phyloP scores from a whole-genome alignment of 2,329 filamentous ascomycete genomes.

The Penicillium sp. region DNA sequence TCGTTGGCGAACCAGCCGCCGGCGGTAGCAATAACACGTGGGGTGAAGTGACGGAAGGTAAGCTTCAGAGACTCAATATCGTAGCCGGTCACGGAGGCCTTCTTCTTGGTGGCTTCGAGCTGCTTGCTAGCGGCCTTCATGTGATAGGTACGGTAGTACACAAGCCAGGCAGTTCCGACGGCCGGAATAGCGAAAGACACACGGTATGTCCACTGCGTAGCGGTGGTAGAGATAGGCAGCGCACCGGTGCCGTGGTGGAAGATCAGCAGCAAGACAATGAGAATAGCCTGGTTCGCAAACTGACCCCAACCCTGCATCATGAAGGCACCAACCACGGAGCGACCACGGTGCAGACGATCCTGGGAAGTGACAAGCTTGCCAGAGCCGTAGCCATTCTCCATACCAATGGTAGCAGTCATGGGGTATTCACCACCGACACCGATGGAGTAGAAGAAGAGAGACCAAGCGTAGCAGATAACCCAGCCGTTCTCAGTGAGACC shows the following conservation, averaged over 20 bases:
- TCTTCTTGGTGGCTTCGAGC: constrained; percentile 81
- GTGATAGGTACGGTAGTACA: constrained; percentile 94
- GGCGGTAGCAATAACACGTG: constrained; percentile 81
- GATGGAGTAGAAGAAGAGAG: constrained; percentile 84
- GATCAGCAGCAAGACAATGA: constrained; percentile 82
- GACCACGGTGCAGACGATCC: constrained; percentile 90
- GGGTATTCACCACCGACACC: constrained; percentile 78
- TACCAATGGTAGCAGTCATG: constrained; percentile 91
- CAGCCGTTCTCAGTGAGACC: constrained; percentile 82
- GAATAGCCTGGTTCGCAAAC: constrained; percentile 85
- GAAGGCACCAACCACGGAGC: constrained; percentile 93
- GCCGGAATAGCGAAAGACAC: constrained; percentile 89
- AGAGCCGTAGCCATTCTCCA: constrained; percentile 81
- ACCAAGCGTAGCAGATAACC: constrained; percentile 96
- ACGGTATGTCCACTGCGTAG: constrained; percentile 87
- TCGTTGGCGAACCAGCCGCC: constrained; percentile 95
- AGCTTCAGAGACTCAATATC: constrained; percentile 76
- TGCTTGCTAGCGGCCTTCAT: constrained; percentile 86
- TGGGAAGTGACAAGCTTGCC: constrained; percentile 86
- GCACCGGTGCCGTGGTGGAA: constrained; percentile 78
- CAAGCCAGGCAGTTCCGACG: constrained; percentile 85
- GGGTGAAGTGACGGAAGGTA: constrained; percentile 79
- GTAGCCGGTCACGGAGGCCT: constrained; percentile 85
- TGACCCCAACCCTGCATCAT: constrained; percentile 99
- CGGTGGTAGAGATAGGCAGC: constrained; percentile 71